These are phyloP conservation scores for Coemansia aciculifera DNA, from an alignment of 192 early-diverging fungal genomes.

Conservation along the genomic window DNA sequence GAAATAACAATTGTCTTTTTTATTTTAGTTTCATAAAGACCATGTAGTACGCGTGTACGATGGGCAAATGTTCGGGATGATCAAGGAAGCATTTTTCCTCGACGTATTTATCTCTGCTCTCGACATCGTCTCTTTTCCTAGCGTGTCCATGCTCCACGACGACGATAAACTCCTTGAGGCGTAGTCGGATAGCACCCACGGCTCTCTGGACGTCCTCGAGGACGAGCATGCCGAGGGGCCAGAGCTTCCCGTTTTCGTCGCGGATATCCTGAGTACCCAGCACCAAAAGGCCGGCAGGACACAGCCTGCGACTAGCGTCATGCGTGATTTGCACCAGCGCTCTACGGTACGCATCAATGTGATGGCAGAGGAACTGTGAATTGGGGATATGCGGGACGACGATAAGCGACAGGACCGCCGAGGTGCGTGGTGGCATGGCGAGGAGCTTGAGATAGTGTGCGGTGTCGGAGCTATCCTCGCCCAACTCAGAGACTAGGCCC, in stretches of 20 bases:
- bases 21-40: constrained; percentile 56
- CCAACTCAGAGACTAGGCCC: constrained; percentile 78
- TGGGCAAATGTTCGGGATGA: constrained; percentile 37
- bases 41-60: constrained; percentile 56
- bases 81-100: constrained; percentile 46
- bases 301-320: constrained; percentile 59
- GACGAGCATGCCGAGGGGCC: constrained; percentile 73
- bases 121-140: constrained; percentile 47
- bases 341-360: constrained; percentile 63
- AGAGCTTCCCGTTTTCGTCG: constrained; percentile 61
- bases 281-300: constrained; percentile 64
- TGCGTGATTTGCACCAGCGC: constrained; percentile 63
- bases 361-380: constrained; percentile 34
- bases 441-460: constrained; percentile 68
- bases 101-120: constrained; percentile 39
- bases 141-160: constrained; percentile 53
- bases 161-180: constrained; percentile 58
- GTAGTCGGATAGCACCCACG: constrained; percentile 46
- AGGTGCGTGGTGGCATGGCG: constrained; percentile 44
- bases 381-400: constrained; percentile 66
- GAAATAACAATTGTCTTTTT: background rate
- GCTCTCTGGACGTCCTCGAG: constrained; percentile 70
- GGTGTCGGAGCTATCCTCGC: constrained; percentile 73
- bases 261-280: constrained; percentile 74
- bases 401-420: constrained; percentile 58